Evolutionary conservation across 257 asterid genomes (phyloP), one percentile per base, ranked within the genome.

Genomic region (Solanum etuberosum): DNA sequence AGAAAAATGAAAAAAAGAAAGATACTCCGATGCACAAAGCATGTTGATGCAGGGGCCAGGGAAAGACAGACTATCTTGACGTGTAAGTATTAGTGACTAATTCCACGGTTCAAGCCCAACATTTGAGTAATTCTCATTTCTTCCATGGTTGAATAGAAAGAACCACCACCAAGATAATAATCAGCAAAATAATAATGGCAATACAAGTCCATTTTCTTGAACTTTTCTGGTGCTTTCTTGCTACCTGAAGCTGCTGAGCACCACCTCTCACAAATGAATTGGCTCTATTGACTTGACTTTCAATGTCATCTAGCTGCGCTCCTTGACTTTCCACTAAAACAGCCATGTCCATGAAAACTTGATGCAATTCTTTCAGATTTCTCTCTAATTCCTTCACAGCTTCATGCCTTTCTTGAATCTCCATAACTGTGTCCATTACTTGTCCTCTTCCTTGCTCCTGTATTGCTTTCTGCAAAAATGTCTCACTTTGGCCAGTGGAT

Each of bases 371-470:
- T 88, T n/a, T 90, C 93, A 94, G 38, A 72, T 90, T 94, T 94
- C 83, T 92, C 93, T 94, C 96, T 86, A 94, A 88, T 40, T 94
- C 93, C 91, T 86, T 92, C 61, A 92, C 96, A 29, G 94, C 98
- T 31, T 92, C 98, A 86, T 92, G 96, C 86, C 98, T 85, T 82
- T 94, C 97, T 57, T 91, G 94, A 80, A 92, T 92, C 92, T 94
- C 97, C 93, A 91, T 80, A 0, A 92, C 87, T 21, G 95, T 91
- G 29, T 92, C 95, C 95, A 93, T 89, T 51, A 94, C 95, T 90
- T 92, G 93, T 37, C 96, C 97, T 84, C 98, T 89, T 71, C 98
- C 98, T 90, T 93, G 98, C 89, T 92, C 88, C 89, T 92, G 95
- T n/a, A 94, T 94, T 89, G 98, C 98, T 93, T 93, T 93, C 91